Percentiles rank a stretch among this genome's conserved stretches.
phyloP scores from a whole-genome alignment of 352 stramenopile genomes.

The Phytophthora fragariaefolia region DNA sequence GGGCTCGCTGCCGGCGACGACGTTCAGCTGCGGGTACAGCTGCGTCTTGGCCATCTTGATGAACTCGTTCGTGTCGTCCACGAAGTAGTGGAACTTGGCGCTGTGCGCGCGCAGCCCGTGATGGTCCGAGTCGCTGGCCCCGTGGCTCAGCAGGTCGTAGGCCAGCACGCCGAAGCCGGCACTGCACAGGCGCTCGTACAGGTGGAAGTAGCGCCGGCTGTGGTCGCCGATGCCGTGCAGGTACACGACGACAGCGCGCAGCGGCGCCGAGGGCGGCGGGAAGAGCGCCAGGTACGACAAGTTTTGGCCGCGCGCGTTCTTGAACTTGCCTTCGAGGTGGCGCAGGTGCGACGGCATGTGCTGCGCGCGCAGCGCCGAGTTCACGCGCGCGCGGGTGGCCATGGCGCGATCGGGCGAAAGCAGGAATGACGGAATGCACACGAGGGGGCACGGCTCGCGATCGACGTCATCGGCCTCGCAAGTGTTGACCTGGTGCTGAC shows the following conservation, averaged over 20 bases:
- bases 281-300: constrained; percentile 57
- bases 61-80: constrained; percentile 63
- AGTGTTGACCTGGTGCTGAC: background rate
- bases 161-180: constrained; percentile 51
- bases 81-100: constrained; percentile 50
- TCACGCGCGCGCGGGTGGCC: constrained; percentile 24
- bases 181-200: constrained; percentile 50
- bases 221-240: constrained; percentile 62
- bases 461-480: constrained; percentile 14
- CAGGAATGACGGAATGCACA: constrained; percentile 11
- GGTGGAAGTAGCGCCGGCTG: constrained; percentile 47
- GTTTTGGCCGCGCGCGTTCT: constrained; percentile 46
- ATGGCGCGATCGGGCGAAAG: constrained; percentile 13
- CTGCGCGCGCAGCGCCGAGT: constrained; percentile 35
- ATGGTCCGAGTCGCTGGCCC: constrained; percentile 45
- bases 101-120: constrained; percentile 41
- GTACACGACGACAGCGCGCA: constrained; percentile 58
- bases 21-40: constrained; percentile 36
- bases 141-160: constrained; percentile 60
- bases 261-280: constrained; percentile 11
- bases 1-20: constrained; percentile 10
- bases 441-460: constrained; percentile 12
- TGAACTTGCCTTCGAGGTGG: constrained; percentile 43
- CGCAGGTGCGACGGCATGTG: constrained; percentile 49
- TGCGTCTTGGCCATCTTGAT: constrained; percentile 44